These are phyloP conservation scores for Pythium guiyangense DNA, from an alignment of 352 stramenopile species.

Conservation along the genomic window DNA sequence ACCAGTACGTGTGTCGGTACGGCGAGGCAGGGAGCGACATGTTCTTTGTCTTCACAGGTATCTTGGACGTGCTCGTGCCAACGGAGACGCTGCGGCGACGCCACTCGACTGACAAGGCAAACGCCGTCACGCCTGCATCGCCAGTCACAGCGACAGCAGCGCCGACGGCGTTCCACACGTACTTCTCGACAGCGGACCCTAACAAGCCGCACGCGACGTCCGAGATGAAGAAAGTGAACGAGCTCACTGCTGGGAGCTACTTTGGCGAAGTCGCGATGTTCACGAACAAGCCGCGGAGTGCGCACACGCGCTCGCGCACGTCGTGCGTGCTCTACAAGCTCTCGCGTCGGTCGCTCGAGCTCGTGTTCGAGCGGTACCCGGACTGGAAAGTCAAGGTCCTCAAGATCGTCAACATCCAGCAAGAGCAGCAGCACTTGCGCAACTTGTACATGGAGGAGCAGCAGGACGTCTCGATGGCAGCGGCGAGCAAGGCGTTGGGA, in stretches of 20 bases:
- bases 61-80: slow-evolving; percentile 29
- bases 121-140: not conserved
- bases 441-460: slow-evolving; percentile 16
- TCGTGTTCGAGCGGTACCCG: slow-evolving; percentile 41
- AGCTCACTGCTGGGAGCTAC: slow-evolving; percentile 26
- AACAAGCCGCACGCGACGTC: not conserved
- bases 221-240: slow-evolving; percentile 28
- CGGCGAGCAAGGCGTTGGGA: slow-evolving; percentile 1
- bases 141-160: not conserved
- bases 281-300: slow-evolving; percentile 26
- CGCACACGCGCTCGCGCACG: slow-evolving; percentile 26
- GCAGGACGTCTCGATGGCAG: slow-evolving; percentile 9
- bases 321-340: slow-evolving; percentile 47
- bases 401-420: slow-evolving; percentile 32
- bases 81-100: not conserved
- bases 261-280: slow-evolving; percentile 42
- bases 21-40: slow-evolving; percentile 46
- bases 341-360: slow-evolving; percentile 34
- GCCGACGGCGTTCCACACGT: slow-evolving; percentile 2
- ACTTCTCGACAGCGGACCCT: no score
- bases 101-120: no score
- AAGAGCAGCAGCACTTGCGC: slow-evolving; percentile 12
- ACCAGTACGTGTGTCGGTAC: slow-evolving; percentile 33
- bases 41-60: slow-evolving; percentile 49
- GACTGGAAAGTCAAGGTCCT: slow-evolving; percentile 43